Conservation (phyloP, 1,284 basidiomycete genomes). For the Irpex sp. region DNA sequence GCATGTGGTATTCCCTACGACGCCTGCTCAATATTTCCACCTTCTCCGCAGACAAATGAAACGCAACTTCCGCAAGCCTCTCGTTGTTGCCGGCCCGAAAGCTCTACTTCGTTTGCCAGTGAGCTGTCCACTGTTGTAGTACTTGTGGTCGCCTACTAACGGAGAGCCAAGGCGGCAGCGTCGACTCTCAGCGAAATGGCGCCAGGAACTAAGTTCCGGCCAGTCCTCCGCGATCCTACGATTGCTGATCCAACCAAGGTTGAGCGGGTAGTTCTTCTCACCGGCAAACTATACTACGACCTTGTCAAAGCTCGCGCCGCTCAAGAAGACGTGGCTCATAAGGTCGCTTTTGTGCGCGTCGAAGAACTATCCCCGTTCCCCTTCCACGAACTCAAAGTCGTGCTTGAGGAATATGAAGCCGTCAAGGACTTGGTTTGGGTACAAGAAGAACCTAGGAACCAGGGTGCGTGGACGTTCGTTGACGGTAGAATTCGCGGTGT, state of each 20-base stretch:
- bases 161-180: conserved; percentile 58
- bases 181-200: conserved; percentile 66
- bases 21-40: conserved; percentile 89
- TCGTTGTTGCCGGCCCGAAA: conserved; percentile 83
- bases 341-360: conserved; percentile 69
- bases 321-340: conserved; percentile 33
- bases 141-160: background rate
- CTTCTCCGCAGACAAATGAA: conserved; percentile 79
- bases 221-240: conserved; percentile 62
- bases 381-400: conserved; percentile 47
- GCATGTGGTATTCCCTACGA: conserved; percentile 82
- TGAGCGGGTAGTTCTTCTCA: conserved; percentile 58
- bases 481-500: background rate
- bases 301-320: conserved; percentile 63
- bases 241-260: conserved; percentile 33
- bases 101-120: conserved; percentile 77
- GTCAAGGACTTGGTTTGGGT: conserved; percentile 61
- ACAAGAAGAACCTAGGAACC: conserved; percentile 87
- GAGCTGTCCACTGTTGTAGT: conserved; percentile 2
- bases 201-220: conserved; percentile 63
- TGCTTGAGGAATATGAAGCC: conserved; percentile 43
- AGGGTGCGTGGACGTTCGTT: conserved; percentile 42
- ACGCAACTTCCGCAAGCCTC: conserved; percentile 82
- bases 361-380: conserved; percentile 90
- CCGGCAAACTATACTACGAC: conserved; percentile 88